Evolutionary conservation across 306 rosid species (phyloP).

Genomic region (Vigna reflexopilosa): DNA sequence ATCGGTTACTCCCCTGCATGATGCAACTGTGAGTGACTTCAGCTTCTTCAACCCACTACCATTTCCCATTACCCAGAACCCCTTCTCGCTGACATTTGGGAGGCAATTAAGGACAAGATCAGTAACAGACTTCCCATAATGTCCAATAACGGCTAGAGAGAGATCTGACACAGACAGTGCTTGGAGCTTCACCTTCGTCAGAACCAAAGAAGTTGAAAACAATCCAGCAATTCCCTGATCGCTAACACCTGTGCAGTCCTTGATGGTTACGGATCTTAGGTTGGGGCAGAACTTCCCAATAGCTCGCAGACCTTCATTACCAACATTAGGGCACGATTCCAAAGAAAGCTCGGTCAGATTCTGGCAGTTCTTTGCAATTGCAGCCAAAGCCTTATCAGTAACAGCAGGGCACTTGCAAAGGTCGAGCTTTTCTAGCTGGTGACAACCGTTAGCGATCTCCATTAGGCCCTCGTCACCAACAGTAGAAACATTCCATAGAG

Average conservation of each 20-base stretch:
- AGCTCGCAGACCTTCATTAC: slow-evolving; percentile 81
- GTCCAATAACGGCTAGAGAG: slow-evolving; percentile 92
- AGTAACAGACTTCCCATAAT: slow-evolving; percentile 77
- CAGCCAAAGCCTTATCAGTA: slow-evolving; percentile 74
- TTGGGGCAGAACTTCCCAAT: slow-evolving; percentile 74
- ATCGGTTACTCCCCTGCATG: slow-evolving; percentile 88
- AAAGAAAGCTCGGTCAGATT: slow-evolving; percentile 72
- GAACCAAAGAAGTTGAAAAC: slow-evolving; percentile 59
- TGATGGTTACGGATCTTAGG: slow-evolving; percentile 70
- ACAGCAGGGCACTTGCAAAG: slow-evolving; percentile 76
- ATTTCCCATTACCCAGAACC: slow-evolving; percentile 95
- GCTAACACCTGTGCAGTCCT: slow-evolving; percentile 71
- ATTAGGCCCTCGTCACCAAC: slow-evolving; percentile 80
- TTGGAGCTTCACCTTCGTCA: slow-evolving; percentile 87
- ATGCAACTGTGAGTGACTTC: slow-evolving; percentile 74
- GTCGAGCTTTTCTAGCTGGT: slow-evolving; percentile 85
- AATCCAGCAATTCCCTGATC: slow-evolving; percentile 85
- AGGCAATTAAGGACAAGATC: slow-evolving; percentile 78
- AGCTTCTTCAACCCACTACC: slow-evolving; percentile 88
- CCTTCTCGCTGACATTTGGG: slow-evolving; percentile 77
- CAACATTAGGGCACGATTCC: slow-evolving; percentile 77
- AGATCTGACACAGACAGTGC: slow-evolving; percentile 75
- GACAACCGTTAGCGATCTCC: slow-evolving; percentile 83
- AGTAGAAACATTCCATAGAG: slow-evolving; percentile 74
- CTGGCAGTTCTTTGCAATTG: slow-evolving; percentile 78